phyloP scores from a whole-genome alignment of 495 filamentous ascomycete genomes.

The Parathielavia appendiculata region DNA sequence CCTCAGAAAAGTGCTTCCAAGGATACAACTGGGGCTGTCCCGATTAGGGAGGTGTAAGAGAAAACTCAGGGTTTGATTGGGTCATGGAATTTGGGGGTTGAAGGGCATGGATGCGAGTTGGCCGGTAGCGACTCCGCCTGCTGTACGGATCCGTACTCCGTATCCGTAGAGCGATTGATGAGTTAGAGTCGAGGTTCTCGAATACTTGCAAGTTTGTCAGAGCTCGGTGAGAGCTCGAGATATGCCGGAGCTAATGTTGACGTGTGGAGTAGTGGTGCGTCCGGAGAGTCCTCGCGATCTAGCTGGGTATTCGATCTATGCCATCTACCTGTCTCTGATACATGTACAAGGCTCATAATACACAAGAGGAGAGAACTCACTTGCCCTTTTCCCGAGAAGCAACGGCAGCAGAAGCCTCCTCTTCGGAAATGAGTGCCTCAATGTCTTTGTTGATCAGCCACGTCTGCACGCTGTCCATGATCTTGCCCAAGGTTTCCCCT shows the following conservation, averaged over 20 bases:
- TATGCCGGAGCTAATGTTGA: no score
- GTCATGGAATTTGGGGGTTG: background rate
- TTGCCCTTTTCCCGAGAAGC: constrained; percentile 28
- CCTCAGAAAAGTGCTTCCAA: background rate
- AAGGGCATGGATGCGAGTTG: background rate
- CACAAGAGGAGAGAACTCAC: constrained; percentile 17
- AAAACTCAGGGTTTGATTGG: constrained; percentile 10
- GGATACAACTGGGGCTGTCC: background rate
- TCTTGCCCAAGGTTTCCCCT: constrained; percentile 61
- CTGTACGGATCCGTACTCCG: no score
- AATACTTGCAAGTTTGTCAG: no score
- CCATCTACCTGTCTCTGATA: constrained; percentile 4
- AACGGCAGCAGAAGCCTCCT: constrained; percentile 37
- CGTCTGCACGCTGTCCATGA: constrained; percentile 74
- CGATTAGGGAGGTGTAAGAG: constrained; percentile 18
- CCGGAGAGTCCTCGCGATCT: background rate
- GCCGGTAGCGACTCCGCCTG: background rate
- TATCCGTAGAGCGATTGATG: no score
- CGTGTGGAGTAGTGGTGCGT: no score
- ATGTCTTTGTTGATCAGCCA: constrained; percentile 80
- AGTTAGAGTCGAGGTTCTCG: no score
- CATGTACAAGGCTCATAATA: constrained; percentile 4
- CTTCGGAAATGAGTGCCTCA: constrained; percentile 54
- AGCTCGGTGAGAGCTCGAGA: no score
- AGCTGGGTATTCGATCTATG: constrained; percentile 8